Evolutionary conservation across 1,284 basidiomycete species (phyloP), one percentile per base, ranked within the genome.

Genomic region (Ustanciosporium gigantosporum): DNA sequence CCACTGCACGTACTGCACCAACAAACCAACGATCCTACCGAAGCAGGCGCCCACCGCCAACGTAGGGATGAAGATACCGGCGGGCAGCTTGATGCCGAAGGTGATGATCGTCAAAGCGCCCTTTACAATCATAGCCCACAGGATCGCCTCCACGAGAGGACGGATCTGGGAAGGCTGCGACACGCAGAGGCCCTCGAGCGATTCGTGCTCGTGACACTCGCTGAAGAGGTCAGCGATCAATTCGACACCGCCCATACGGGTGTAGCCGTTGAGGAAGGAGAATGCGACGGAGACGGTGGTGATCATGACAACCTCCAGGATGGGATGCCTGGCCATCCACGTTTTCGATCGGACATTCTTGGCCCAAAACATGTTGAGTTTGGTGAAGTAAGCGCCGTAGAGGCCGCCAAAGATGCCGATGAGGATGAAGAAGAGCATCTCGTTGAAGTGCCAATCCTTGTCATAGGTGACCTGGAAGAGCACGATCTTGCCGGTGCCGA

Each of bases 11-110:
- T 86, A 89, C 76, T 94, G 89, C 76, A 97, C 84, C 7, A 81
- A 69, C 32, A 96, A 85, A n/a, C 94, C 94, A 20, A 92, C 74
- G 31, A 96, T 86, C 16, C 94, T 84, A 2, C 94, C 94, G 31
- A 89, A 89, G 74, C 91, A 93, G 0, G 94, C 94, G 20, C 94
- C 94, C 13, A 95, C 93, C 16, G 90, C 91, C 15, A 98, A 84
- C 0, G 92, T 91, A 0, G 94, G 94, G 27, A 98, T 90, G 79
- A 98, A 97, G 66, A 98, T 94, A 3, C 94, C 94, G 4, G 93
- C 92, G 53, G 73, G 66, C 25, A 73, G 49, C 48, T 73, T 73
- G 80, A 95, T 91, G 3, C 93, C 93, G 64, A 97, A 98, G 0
- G 93, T 97, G 35, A 96, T 83, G 46, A 94, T 83, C 0, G 92